Conservation (phyloP, 306 rosid genomes). For the Malus asiatica region DNA sequence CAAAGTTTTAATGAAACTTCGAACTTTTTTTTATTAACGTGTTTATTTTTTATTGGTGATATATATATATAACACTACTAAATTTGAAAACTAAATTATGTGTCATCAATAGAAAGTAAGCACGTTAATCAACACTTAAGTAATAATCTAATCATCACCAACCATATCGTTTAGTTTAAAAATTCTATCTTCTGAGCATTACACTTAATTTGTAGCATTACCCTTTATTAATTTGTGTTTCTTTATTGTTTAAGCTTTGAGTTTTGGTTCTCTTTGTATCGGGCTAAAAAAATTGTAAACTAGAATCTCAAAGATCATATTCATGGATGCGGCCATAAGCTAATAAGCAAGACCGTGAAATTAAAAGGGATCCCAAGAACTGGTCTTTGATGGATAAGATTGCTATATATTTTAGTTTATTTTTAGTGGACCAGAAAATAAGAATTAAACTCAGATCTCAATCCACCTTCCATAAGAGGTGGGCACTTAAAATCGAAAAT, state of each 20-base stretch:
- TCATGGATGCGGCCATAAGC: background rate
- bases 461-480: background rate
- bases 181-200: no score
- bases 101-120: no score
- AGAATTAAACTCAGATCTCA: conserved; percentile 4
- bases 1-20: no score
- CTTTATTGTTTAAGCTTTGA: background rate
- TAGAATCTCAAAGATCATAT: background rate
- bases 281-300: background rate
- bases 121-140: no score
- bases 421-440: conserved; percentile 8
- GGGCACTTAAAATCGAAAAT: no score
- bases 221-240: background rate
- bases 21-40: no score
- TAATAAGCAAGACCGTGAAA: background rate
- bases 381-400: background rate
- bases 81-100: no score
- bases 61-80: no score
- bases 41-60: no score
- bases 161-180: no score
- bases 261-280: background rate
- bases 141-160: no score
- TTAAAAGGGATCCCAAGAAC: background rate
- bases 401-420: background rate
- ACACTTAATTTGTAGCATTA: no score